Base-by-base conservation (phyloP, 768 basidiomycete genomes). In the Glaciozyma martinii region DNA sequence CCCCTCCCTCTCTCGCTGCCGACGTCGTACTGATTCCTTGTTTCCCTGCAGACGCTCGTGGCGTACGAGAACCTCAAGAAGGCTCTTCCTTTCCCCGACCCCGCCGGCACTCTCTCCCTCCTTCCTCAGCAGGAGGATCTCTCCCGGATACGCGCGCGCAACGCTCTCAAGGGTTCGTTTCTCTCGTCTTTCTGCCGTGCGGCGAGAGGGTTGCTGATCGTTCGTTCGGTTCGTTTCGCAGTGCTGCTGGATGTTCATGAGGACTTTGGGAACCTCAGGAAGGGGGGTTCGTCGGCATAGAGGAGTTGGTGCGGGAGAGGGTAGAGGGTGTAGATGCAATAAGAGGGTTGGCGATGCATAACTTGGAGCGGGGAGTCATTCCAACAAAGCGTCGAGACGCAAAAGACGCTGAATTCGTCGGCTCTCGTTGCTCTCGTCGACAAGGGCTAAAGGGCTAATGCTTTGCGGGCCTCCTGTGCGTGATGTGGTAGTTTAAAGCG, bases 81-180 rank as follows among this genome's bases (percentile, higher is more conserved):
- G 79, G 73, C 72, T 55, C 69, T 73, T 66, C 75, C 76, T 55
- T 68, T 73, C 67, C 67, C 69, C 29, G 64, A 68, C 18, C 59
- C 65, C 18, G 42, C 54, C 37, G 60, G 70, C 53, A 57, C 59
- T n/a, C 59, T 64, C 47, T 30, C 47, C 10, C 56, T 77, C 62
- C 73, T 76, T 9, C 69, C 71, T 18, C 30, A 66, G 25, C 61
- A 71, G 52, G 77, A 77, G 53, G 94, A 97, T 64, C 81, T 98
- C 78, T 84, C 90, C 37, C 85, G 86, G 75, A 83, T 94, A 50
- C 83, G 95, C 61, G 94, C 95, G 25, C 82, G 94, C 63, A 97
- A 97, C 80, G 94, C 92, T 19, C 82, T 99, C 73, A 91, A 92
- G 77, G 74, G 90, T 70, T n/a, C 23, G 60, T 61, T 21, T 56